Conservation (phyloP, 306 rosid genomes). For the Begonia peltatifolia region DNA sequence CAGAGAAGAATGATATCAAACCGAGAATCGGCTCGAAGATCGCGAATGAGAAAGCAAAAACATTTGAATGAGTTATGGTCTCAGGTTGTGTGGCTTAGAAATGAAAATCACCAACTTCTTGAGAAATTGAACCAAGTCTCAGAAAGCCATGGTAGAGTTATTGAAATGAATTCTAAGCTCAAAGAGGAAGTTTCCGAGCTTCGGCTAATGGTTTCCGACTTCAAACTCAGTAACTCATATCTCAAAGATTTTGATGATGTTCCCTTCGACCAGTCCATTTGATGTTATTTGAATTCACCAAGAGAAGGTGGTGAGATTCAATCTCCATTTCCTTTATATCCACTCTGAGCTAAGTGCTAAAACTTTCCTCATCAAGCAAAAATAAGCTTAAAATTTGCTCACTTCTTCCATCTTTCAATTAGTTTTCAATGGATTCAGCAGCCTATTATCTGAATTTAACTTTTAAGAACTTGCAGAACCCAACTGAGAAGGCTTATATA, state of each 20-base stretch:
- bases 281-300: constrained; percentile 8
- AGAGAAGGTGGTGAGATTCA: constrained; percentile 8
- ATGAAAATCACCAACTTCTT: constrained; percentile 69
- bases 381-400: too few relatives aligned
- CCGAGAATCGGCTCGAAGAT: constrained; percentile 82
- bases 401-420: too few relatives aligned
- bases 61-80: constrained; percentile 95
- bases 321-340: too few relatives aligned
- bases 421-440: too few relatives aligned
- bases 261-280: constrained; percentile 12
- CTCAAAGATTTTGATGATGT: constrained; percentile 42
- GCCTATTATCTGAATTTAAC: too few relatives aligned
- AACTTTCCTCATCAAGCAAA: too few relatives aligned
- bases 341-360: too few relatives aligned
- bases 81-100: constrained; percentile 83
- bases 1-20: constrained; percentile 89
- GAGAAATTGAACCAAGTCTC: constrained; percentile 61
- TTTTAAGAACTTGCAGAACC: too few relatives aligned
- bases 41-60: constrained; percentile 84
- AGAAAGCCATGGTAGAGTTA: constrained; percentile 43
- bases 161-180: constrained; percentile 59
- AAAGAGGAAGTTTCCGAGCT: constrained; percentile 66
- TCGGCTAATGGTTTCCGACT: constrained; percentile 48
- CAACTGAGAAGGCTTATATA: too few relatives aligned
- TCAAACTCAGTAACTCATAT: constrained; percentile 50